Evolutionary conservation across 257 asterid genomes (phyloP), one percentile per base, ranked within the genome.

Genomic region (Capsicum pubescens): DNA sequence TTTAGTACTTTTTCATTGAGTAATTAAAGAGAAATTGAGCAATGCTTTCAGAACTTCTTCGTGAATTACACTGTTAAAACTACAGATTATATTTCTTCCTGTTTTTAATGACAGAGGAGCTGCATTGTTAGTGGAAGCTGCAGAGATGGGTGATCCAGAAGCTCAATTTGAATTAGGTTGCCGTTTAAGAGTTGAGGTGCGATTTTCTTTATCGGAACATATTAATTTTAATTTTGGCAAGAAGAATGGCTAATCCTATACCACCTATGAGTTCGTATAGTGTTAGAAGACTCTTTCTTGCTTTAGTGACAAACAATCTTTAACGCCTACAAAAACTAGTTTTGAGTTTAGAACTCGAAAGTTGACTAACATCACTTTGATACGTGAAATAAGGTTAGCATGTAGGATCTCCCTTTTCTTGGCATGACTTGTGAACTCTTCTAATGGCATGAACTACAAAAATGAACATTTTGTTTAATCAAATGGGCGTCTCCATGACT

Each of bases 41-140:
- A 76, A 21, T 21, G 13, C 44, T 35, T 76, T 52, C 63, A 50
- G 81, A 1, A 76, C 63, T 76, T 76, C 17, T 76, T 76, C 15
- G 52, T 52, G 42, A 76, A 52, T 52, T 54, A 76, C 59, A 72
- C 63, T 52, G 63, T 76, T 54, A 26, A 52, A 76, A 13, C 63
- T 46, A 12, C 59, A 83, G 80, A 71, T 91, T 56, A 46, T 39
- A 39, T 82, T 19, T 82, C 7, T 69, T 46, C 84, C 64, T 86
- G 26, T 54, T 86, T 82, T 26, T 87, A 78, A 57, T 59, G 84
- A 85, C 86, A 95, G 99, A 83, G 98, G 98, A 19, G 98, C 98
- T 89, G 98, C 99, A 76, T 94, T 96, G 89, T 92, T 96, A 84
- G 93, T 96, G 56, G 99, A 96, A 90, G 98, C 99, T 87, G 98